These are phyloP conservation scores for Allantophomopsis cytisporea DNA, from an alignment of 2,329 filamentous ascomycete species.

Conservation along the genomic window DNA sequence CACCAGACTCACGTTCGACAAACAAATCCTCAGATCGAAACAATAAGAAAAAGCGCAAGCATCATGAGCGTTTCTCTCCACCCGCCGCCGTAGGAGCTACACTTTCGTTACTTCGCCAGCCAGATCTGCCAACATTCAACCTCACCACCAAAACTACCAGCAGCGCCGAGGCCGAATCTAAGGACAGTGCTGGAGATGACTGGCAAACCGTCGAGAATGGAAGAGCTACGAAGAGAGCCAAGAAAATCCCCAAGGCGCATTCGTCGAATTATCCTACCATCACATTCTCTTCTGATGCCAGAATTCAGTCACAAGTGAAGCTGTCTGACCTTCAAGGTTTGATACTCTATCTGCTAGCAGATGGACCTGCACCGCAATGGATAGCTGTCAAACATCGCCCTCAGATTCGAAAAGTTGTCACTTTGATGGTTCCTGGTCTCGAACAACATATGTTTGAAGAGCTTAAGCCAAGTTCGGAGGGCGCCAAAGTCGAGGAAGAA, in stretches of 20 bases:
- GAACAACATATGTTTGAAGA: slow-evolving; percentile 80
- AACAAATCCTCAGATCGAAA: too few species aligned
- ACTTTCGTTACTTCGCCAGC: slow-evolving; percentile 11
- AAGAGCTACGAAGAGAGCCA: slow-evolving; percentile 40
- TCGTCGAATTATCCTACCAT: slow-evolving; percentile 46
- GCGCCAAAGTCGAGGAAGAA: slow-evolving; percentile 1
- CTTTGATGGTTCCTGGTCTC: slow-evolving; percentile 83
- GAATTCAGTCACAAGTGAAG: slow-evolving; percentile 47
- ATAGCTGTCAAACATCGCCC: slow-evolving; percentile 47
- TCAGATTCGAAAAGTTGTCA: slow-evolving; percentile 65
- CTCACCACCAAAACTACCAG: slow-evolving; percentile 12
- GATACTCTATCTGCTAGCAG: slow-evolving; percentile 52
- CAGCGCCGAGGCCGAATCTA: slow-evolving; percentile 7
- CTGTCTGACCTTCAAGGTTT: slow-evolving; percentile 49
- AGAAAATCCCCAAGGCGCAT: slow-evolving; percentile 43
- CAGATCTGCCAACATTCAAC: slow-evolving; percentile 19
- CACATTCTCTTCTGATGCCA: slow-evolving; percentile 38
- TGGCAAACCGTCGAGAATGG: slow-evolving; percentile 39
- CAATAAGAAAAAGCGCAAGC: slow-evolving; percentile 16
- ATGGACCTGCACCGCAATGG: slow-evolving; percentile 52
- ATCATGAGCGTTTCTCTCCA: slow-evolving; percentile 7
- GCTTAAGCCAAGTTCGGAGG: slow-evolving; percentile 8
- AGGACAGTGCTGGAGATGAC: slow-evolving; percentile 13
- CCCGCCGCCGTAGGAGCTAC: slow-evolving; percentile 8
- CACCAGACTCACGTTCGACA: too few species aligned